Base-by-base conservation (phyloP, 129 eudicot genomes). In the Centella asiatica region DNA sequence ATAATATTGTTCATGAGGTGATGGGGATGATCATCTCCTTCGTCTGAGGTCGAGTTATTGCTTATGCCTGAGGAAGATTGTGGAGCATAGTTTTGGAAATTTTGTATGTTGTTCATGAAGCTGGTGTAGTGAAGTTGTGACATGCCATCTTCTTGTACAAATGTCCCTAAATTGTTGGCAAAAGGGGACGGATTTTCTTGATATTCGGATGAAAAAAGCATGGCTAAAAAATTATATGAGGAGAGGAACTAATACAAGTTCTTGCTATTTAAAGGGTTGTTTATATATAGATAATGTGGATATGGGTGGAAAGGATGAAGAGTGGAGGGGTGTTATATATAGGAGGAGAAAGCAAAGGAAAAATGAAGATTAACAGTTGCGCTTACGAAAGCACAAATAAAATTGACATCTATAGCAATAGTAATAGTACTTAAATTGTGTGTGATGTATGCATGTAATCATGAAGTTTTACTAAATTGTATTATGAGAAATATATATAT, bases 1-100 rank as follows among this genome's bases (percentile, higher is more conserved):
- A 90, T n/a, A n/a, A n/a, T n/a, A n/a, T n/a, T n/a, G n/a, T n/a
- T n/a, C n/a, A n/a, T 78, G 70, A 83, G 62, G 62, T 69, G 62
- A 33, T 49, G 71, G 26, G 77, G 82, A 57, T 66, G 77, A 34
- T 85, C 97, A 0, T 85, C 97, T 5, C 84, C 90, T 71, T 90
- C 97, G 58, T 90, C 95, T 1, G 97, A 90, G 40, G 93, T 83
- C 14, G 93, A 78, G 57, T 83, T 85, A 75, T 76, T 85, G 77
- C 87, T 85, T 18, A 78, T 26, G 67, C 77, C n/a, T n/a, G n/a
- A 75, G 40, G 83, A 63, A 48, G 83, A 66, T 8, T 77, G 86
- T 15, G 76, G 73, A 59, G 69, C 67, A 62, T 76, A 46, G 20
- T 70, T 63, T 31, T 79, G 73, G 52, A 49, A 60, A 42, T 71